Evolutionary conservation across 2,329 filamentous ascomycete genomes (phyloP), one percentile per base, ranked within the genome.

Genomic region (Bipolaris gigantea): DNA sequence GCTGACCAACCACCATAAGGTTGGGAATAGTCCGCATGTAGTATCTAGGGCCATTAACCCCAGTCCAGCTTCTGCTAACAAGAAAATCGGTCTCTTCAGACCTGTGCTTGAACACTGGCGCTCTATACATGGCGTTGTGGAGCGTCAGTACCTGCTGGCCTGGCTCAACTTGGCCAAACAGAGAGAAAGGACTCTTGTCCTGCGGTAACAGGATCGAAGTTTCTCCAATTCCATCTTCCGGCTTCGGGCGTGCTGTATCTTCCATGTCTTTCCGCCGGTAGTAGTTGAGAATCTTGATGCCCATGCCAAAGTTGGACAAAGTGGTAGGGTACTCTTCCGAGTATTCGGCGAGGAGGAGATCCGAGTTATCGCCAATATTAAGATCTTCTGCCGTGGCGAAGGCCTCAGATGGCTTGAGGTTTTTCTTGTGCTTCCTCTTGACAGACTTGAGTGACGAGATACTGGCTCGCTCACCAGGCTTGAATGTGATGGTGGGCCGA

Each of bases 281-380:
- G 75, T 97, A 99, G 74, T 99, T 97, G 79, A 97, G 91, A 54
- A 99, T 84, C 48, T 92, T 89, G 73, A 89, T 96, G 48, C 92
- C 92, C 94, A 99, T 99, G 61, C 93, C 94, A 67, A 97, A 96
- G 70, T 96, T 97, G 39, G 93, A 97, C 57, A 99, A 79, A 55
- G 96, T 91, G 9, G 88, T 89, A 0, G 94, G 94, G 59, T 91
- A 88, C 67, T 97, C 92, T 75, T 99, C 94, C 8, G 91, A 95
- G 73, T 99, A 99, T 75, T 99, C 94, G 32, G 97, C 88, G 13
- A 99, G 83, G 5, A 97, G 83, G 18, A 91, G 87, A 38, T 87
- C 89, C 0, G 93, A 92, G 70, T 96, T 97, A 74, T 99, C 94
- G 58, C 85, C 89, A 64, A 97, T 80, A 23, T 89, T 91, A 16